Base-by-base conservation (phyloP, 495 filamentous ascomycete genomes). In the Annulohypoxylon maeteangense region DNA sequence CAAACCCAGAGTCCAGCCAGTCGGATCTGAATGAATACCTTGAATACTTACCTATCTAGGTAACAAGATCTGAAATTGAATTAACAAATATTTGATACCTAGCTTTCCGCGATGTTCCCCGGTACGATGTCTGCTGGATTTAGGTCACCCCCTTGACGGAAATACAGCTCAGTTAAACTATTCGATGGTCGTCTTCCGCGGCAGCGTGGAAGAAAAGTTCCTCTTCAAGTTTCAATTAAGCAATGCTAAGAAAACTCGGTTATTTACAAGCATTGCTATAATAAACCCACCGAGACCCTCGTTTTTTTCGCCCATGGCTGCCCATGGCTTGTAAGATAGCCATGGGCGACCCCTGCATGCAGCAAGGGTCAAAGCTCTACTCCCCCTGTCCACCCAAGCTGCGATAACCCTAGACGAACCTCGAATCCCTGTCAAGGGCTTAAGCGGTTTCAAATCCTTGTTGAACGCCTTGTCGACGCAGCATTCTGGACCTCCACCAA, bases 401-500 rank as follows among this genome's bases (percentile, higher is more conserved):
- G 36, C 32, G 20, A 22, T 38, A 31, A 47, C n/a, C 61, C 61
- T 56, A 45, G 55, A 55, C 31, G 22, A 67, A 55, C 40, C 40
- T 44, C 40, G 4, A 18, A 47, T 16, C 61, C 61, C 38, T 65
- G 55, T 55, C 29, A 32, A 67, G 47, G 70, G 51, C 53, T 68
- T 56, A 65, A 68, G 59, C 59, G 65, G 70, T 72, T 72, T 72
- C 70, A 72, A 48, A 48, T 48, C 25, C 45, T 20, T 48, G 20
- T 16, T 47, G 4, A 25, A 20, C 42, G 34, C 67, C 67, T 38
- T 59, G 67, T 70, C 54, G 38, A 40, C 8, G 70, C 62, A 69
- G 51, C 70, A 69, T 68, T 73, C 55, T 73, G 65, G 65, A 62
- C 65, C 70, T 65, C 59, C 55, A 65, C 70, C 50, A 59, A 31